phyloP scores from a whole-genome alignment of 371 early-diverging fungal genomes.

The Blakeslea trispora region DNA sequence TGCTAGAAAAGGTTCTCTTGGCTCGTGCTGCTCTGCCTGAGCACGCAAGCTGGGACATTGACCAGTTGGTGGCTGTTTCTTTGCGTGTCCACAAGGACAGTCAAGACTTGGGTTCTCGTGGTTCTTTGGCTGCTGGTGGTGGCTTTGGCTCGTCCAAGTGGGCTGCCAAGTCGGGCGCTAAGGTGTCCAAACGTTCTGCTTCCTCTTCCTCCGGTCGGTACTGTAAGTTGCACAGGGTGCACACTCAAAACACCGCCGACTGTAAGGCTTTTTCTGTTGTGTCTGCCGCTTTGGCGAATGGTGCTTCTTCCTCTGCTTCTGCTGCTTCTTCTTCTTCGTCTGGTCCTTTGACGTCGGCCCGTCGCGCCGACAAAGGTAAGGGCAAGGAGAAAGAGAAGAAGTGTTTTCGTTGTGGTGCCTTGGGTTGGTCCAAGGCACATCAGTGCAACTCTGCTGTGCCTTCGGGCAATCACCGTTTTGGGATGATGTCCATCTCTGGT shows the following conservation, averaged over 20 bases:
- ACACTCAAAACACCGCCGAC: background rate
- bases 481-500: no score
- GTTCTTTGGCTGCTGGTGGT: no score
- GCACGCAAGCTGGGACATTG: background rate
- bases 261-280: background rate
- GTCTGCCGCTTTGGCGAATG: no score
- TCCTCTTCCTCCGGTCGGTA: background rate
- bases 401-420: background rate
- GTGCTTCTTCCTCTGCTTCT: no score
- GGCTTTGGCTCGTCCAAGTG: no score
- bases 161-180: no score
- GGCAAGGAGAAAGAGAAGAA: background rate
- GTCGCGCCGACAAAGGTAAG: no score
- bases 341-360: no score
- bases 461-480: no score
- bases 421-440: background rate
- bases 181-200: no score
- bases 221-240: background rate
- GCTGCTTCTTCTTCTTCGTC: background rate
- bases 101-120: background rate
- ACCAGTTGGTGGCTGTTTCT: background rate
- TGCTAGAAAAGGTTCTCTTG: background rate
- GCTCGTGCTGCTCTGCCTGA: background rate
- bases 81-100: background rate
- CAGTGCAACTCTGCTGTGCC: background rate